Base-by-base conservation (phyloP, 495 filamentous ascomycete genomes). In the Xylaria bambusicola region DNA sequence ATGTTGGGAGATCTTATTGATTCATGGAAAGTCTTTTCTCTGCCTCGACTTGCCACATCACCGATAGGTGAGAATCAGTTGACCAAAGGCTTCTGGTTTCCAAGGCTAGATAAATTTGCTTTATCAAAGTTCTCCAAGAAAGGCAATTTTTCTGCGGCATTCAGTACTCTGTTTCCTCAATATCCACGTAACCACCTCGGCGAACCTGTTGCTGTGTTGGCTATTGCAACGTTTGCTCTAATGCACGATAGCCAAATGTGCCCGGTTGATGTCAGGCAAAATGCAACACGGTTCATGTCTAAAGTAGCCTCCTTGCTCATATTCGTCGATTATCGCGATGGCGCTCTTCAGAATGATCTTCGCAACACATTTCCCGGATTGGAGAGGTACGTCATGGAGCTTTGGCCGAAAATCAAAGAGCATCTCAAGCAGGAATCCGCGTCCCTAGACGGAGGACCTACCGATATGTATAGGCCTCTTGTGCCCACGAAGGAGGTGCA, bases 211-310 rank as follows among this genome's bases (percentile, higher is more conserved):
- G 52, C 67, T 21, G 42, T 63, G 17, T 35, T 70, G 18, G 77
- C 76, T 6, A 72, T 79, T 48, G 73, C 73, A 18, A 80, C 77
- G 0, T 77, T 74, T 59, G 62, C 60, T 17, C 50, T 82, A 49
- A 61, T 82, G 6, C 68, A 70, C 21, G 71, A 77, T 40, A 56
- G 60, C 9, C 50, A 63, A 52, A 70, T 62, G 48, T 63, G 57
- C 29, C 65, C 57, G 7, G 17, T 42, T 10, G 35, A 26, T 7
- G 36, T 60, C 8, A 55, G 60, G 50, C 51, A 24, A 46, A 56
- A 59, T 33, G 68, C 64, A 21, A 31, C 62, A 12, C 60, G 60
- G 1, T 68, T 75, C 35, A 56, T 72, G 18, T 45, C 57, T 26
- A 62, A 57, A 24, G 40, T 75, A 27, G 31, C 60, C 31, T 46